Base-by-base conservation (phyloP, 148 eudicot genomes). In the Beta vulgaris region DNA sequence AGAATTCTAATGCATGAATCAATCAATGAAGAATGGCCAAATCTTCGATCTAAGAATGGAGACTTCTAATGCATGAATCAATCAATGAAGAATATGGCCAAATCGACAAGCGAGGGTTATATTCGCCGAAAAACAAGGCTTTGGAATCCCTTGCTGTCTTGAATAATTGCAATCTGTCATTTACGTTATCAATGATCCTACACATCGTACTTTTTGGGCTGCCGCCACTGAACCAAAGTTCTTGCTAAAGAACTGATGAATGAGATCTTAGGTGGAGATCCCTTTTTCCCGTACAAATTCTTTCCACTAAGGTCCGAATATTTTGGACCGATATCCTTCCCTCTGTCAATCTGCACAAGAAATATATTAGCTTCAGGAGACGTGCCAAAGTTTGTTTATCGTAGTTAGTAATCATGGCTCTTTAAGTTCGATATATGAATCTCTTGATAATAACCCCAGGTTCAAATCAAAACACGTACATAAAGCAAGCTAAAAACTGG, bases 281-380 rank as follows among this genome's bases (percentile, higher is more conserved):
- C 93, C 78, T 73, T 89, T 77, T 81, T 89, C 37, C 93, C 97
- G 29, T 88, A 87, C 63, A 95, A 79, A 71, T 84, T 90, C 81
- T 95, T 95, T 65, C 97, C 93, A 78, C 93, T 90, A 67, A 95
- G 89, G 73, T 95, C 98, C 10, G 98, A 89, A 76, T 83, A 88
- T 77, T 86, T 90, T 10, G 97, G 93, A 72, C 93, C 98, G 68
- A 88, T 88, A 31, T 78, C 88, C 76, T 88, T 92, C 70, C 89
- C 90, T 86, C 98, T 88, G 66, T 95, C 97, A 75, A 95, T 95
- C 98, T 95, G 93, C 73, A 49, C 69, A 73, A 57, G 69, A 37
- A 77, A 77, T 23, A 74, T 43, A 5, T 49, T 37, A 54, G 68
- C 40, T 29, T 70, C 35, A 62, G n/a, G 31, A 40, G 23, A 69